Evolutionary conservation across 108 stramenopile species (phyloP), one percentile per base, ranked within the genome.

Genomic region (Cylindrotheca fusiformis): DNA sequence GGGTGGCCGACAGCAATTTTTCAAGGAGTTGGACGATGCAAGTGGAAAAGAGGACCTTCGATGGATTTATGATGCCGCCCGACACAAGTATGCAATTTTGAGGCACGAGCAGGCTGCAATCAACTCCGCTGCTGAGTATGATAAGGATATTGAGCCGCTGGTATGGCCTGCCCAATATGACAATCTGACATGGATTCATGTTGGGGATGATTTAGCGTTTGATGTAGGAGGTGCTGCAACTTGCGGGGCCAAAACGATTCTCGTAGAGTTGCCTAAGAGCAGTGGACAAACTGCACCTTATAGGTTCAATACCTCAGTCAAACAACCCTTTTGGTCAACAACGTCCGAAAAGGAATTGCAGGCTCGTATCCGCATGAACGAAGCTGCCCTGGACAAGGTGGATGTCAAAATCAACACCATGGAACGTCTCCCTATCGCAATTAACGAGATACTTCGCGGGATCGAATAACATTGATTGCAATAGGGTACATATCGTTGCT

Each of bases 1-100:
- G n/a, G 83, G 76, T 17, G 81, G 86, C 23, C 69, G 88, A 19
- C 70, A 71, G 36, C 63, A 86, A 55, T 94, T 94, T 51, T 94
- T 88, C 63, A 79, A 80, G 32, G 93, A 94, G 36, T 60, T 94
- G 45, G 75, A 72, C 14, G 30, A 32, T 18, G 63, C 68, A 41
- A 76, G 77, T 20, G 84, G 78, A 36, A 74, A 78, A 2, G 88
- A 86, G 6, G 89, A 90, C 44, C 66, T 94, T 72, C 85, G 76
- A 32, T 94, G 93, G 93, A 95, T 95, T 62, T 95, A 95, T 67
- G 65, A 78, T 58, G 90, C 90, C 19, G 90, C 93, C 8, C 67
- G 70, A 22, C 86, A 94, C 26, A 86, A 90, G 62, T 84, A 85
- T 46, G 69, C 72, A n/a, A 72, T 83, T 46, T 58, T 90, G 32